phyloP scores from a whole-genome alignment of 106 monocot genomes.

The Acorus gramineus region DNA sequence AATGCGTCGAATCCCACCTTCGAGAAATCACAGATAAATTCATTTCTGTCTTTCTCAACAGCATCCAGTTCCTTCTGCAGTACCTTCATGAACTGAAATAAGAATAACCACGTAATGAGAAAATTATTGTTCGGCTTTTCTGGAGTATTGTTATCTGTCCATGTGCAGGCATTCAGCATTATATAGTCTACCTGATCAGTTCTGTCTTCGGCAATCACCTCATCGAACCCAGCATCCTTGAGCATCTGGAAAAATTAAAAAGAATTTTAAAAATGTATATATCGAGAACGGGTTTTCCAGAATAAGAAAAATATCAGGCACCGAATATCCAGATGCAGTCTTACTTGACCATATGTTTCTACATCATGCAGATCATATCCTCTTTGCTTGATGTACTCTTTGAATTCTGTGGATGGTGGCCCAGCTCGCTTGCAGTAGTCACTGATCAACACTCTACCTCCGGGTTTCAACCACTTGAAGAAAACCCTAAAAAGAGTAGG shows the following conservation, averaged over 20 bases:
- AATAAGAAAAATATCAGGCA: background rate
- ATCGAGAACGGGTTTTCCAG: background rate
- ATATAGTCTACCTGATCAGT: conserved; percentile 66
- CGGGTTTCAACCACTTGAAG: conserved; percentile 86
- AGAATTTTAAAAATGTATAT: background rate
- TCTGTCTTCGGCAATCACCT: conserved; percentile 85
- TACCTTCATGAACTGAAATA: conserved; percentile 57
- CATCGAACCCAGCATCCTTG: conserved; percentile 65
- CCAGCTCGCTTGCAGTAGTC: conserved; percentile 87
- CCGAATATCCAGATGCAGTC: background rate
- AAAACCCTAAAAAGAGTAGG: conserved; percentile 63
- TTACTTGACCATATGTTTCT: conserved; percentile 69
- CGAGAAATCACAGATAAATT: conserved; percentile 71
- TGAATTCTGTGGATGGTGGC: conserved; percentile 55
- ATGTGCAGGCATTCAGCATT: background rate
- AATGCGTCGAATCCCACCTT: conserved; percentile 28
- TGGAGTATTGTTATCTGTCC: too few relatives aligned
- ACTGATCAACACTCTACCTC: conserved; percentile 78
- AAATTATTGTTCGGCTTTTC: background rate
- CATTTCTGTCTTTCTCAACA: conserved; percentile 58
- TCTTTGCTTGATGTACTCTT: conserved; percentile 77
- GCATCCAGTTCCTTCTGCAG: conserved; percentile 67
- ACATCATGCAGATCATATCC: conserved; percentile 96
- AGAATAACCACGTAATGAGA: conserved; percentile 1
- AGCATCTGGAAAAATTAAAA: conserved; percentile 48